Evolutionary conservation across 116 monocot species (phyloP).

Genomic region (Posidonia oceanica): DNA sequence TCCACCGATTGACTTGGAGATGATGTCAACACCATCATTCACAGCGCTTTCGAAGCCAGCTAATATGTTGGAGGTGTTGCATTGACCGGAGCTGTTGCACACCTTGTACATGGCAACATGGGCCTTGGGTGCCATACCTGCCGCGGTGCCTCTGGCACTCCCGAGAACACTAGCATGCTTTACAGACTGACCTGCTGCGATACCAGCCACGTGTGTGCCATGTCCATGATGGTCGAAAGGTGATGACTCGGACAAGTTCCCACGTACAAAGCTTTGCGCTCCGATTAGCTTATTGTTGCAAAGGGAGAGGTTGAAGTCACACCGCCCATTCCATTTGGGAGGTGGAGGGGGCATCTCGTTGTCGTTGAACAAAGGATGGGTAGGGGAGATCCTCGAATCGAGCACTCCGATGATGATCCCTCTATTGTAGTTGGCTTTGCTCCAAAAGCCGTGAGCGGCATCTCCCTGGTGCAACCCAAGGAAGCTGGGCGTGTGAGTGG

Average conservation of each 20-base stretch:
- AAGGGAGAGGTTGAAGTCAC: neutral
- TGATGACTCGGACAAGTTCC: neutral
- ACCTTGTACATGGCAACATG: constrained; percentile 22
- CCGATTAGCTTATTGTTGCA: constrained; percentile 18
- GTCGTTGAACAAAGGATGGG: constrained; percentile 42
- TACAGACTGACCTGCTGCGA: constrained; percentile 2
- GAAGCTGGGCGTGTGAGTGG: constrained; percentile 52
- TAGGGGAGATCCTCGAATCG: constrained; percentile 20
- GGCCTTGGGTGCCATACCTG: constrained; percentile 18
- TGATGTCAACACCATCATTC: constrained; percentile 31
- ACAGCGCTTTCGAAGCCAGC: constrained; percentile 31
- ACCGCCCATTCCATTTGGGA: constrained; percentile 31
- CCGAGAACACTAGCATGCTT: neutral
- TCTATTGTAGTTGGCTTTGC: constrained; percentile 11
- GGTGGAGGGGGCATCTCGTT: constrained; percentile 33
- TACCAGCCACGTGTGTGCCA: constrained; percentile 7
- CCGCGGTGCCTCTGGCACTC: constrained; percentile 5
- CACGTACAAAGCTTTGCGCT: neutral
- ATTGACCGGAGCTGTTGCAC: neutral
- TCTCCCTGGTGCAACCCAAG: constrained; percentile 14
- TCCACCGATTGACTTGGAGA: constrained; percentile 29
- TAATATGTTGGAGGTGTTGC: constrained; percentile 8
- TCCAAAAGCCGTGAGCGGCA: constrained; percentile 12
- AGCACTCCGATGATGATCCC: constrained; percentile 24
- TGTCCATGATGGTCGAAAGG: constrained; percentile 2